Conservation (phyloP, 2,329 filamentous ascomycete species). For the Kalmusia sp. region DNA sequence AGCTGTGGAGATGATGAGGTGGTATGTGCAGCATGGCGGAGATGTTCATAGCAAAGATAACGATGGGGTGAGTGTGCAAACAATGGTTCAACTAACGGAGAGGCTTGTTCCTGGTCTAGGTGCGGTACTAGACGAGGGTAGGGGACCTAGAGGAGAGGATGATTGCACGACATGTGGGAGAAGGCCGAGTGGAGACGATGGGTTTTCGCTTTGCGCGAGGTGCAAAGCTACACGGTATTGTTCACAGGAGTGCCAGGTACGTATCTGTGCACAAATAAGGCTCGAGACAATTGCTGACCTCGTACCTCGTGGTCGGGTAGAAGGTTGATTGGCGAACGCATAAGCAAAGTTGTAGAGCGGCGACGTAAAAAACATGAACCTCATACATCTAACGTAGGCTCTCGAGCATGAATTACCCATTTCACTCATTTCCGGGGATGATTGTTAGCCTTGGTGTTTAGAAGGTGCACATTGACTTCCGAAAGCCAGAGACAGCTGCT, state of each 20-base stretch:
- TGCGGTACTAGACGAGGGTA: slow-evolving; percentile 11
- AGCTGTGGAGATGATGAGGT: slow-evolving; percentile 23
- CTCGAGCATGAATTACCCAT: too few species aligned
- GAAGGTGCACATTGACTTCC: too few species aligned
- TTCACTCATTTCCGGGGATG: too few species aligned
- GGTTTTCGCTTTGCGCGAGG: slow-evolving; percentile 14
- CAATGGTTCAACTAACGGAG: slow-evolving; percentile 21
- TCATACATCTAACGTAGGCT: too few species aligned
- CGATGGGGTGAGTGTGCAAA: slow-evolving; percentile 22
- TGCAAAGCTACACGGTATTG: slow-evolving; percentile 23
- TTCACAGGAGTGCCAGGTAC: slow-evolving; percentile 12
- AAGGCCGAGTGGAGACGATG: slow-evolving; percentile 1
- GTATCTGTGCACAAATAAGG: too few species aligned
- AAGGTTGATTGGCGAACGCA: slow-evolving; percentile 25
- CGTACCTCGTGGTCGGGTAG: not conserved
- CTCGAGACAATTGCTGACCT: too few species aligned
- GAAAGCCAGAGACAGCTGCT: too few species aligned
- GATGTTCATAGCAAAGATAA: slow-evolving; percentile 24
- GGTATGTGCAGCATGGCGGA: slow-evolving; percentile 25
- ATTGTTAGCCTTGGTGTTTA: too few species aligned
- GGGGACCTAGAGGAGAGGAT: slow-evolving; percentile 13
- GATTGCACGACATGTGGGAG: slow-evolving; percentile 20
- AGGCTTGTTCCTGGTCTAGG: slow-evolving; percentile 13
- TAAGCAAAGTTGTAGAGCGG: slow-evolving; percentile 18
- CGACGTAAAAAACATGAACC: too few species aligned